Conservation (phyloP, 1,284 basidiomycete genomes). For the Neonothopanus nambi region DNA sequence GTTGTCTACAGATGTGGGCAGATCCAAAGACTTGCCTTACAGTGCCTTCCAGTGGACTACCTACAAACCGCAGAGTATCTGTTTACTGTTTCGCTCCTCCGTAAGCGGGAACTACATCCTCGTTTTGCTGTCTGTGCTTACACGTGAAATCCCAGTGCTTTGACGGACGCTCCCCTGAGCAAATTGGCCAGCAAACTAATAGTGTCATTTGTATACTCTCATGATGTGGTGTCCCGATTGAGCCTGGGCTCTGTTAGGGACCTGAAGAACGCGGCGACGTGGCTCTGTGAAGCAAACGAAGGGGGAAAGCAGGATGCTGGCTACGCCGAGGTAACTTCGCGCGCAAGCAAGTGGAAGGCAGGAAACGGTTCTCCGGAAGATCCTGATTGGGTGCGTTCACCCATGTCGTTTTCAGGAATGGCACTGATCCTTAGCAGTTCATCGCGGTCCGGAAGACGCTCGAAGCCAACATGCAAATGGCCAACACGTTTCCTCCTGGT, state of each 20-base stretch:
- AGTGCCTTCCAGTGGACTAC: slow-evolving; percentile 69
- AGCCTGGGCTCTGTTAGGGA: slow-evolving; percentile 79
- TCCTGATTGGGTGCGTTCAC: slow-evolving; percentile 60
- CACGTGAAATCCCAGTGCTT: slow-evolving; percentile 45
- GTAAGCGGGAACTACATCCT: slow-evolving; percentile 38
- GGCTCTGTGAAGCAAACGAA: slow-evolving; percentile 74
- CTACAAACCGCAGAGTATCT: slow-evolving; percentile 63
- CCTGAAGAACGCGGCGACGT: slow-evolving; percentile 71
- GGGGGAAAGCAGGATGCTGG: slow-evolving; percentile 42
- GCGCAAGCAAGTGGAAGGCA: slow-evolving; percentile 60
- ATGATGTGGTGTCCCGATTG: slow-evolving; percentile 78
- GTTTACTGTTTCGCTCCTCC: slow-evolving; percentile 84
- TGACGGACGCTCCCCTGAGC: slow-evolving; percentile 57
- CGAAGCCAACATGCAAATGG: slow-evolving; percentile 81
- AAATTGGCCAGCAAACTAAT: slow-evolving; percentile 60
- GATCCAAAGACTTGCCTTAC: slow-evolving; percentile 76
- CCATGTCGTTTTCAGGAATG: slow-evolving; percentile 1
- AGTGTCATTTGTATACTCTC: slow-evolving; percentile 78
- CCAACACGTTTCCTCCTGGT: slow-evolving; percentile 77
- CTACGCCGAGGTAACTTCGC: slow-evolving; percentile 59
- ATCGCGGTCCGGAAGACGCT: slow-evolving; percentile 78
- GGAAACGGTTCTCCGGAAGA: slow-evolving; percentile 55
- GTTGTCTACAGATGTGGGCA: slow-evolving; percentile 71
- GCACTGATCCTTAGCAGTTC: slow-evolving; percentile 46
- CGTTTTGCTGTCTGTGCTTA: neutral